Conservation (phyloP, 306 rosid genomes). For the Lablab purpureus region DNA sequence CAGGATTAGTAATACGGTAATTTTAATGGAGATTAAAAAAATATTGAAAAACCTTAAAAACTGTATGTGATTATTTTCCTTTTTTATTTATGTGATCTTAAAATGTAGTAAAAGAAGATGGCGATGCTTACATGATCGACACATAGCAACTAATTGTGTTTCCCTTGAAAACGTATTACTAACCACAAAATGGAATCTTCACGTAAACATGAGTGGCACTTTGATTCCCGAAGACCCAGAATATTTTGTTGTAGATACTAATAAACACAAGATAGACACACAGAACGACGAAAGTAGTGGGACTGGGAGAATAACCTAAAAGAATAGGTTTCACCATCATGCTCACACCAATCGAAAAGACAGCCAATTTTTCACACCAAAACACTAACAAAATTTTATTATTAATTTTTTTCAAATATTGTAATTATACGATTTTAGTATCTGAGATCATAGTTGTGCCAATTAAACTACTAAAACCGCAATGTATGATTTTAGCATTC, state of each 20-base stretch:
- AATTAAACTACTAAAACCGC: too few relatives aligned
- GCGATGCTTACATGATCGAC: neutral
- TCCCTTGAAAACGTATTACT: neutral
- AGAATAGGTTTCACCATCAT: slow-evolving; percentile 1
- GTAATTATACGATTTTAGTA: too few relatives aligned
- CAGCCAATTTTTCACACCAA: slow-evolving; percentile 3
- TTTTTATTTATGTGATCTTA: neutral
- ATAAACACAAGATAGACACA: neutral
- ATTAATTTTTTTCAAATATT: too few relatives aligned
- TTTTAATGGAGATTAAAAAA: too few relatives aligned
- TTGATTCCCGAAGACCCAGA: neutral
- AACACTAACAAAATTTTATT: slow-evolving; percentile 34
- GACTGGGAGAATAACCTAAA: slow-evolving; percentile 25
- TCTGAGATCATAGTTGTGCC: too few relatives aligned
- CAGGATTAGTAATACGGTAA: too few relatives aligned
- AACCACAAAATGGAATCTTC: slow-evolving; percentile 2
- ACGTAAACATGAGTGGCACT: neutral
- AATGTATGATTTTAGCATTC: too few relatives aligned
- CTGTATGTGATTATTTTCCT: neutral
- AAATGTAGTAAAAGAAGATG: neutral
- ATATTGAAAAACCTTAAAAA: too few relatives aligned
- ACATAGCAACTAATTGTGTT: neutral
- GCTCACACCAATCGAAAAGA: slow-evolving; percentile 26
- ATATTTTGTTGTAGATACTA: slow-evolving; percentile 20
- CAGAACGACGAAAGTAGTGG: neutral